Evolutionary conservation across 495 filamentous ascomycete genomes (phyloP), one percentile per base, ranked within the genome.

Genomic region (Cairneyella variabilis): DNA sequence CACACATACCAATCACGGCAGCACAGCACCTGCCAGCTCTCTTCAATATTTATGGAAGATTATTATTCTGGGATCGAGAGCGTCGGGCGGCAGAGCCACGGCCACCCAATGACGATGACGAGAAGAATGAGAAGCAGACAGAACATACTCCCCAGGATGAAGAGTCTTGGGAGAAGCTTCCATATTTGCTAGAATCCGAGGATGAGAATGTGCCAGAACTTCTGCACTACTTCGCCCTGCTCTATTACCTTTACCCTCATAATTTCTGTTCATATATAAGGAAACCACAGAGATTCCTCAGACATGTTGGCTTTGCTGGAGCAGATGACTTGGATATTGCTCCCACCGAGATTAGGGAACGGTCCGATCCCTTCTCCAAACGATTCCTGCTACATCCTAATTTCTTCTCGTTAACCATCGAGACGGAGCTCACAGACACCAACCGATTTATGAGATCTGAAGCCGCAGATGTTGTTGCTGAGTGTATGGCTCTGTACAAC

Each of bases 211-310:
- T 86, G 36, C 88, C 88, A 60, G 70, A 93, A 64, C 64, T 96
- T 60, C 59, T 83, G 60, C 66, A 90, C 61, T 78, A 96, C 76
- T 83, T 96, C 76, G 82, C 90, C 8, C 81, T 87, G 38, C 70
- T 90, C 2, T 90, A 90, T 54, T 86, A 86, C 11, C 70, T 90
- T 8, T 90, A 90, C 56, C 86, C 86, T n/a, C 78, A 88, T 53
- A 89, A 89, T 62, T 84, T 90, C 63, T 77, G 84, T 72, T 80
- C 80, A 57, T 90, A 87, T 67, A 84, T 90, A 40, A 75, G 85
- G 21, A 89, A 90, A 58, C 86, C 86, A 2, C 78, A 86, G 30
- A 77, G 82, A 59, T 89, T 83, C 53, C 68, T 90, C 2, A 79
- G 84, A 34, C 77, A 83, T 58, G 76, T 78, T 6, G 72, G 83